Base-by-base conservation (phyloP, 2,329 filamentous ascomycete genomes). In the Diplodia intermedia region DNA sequence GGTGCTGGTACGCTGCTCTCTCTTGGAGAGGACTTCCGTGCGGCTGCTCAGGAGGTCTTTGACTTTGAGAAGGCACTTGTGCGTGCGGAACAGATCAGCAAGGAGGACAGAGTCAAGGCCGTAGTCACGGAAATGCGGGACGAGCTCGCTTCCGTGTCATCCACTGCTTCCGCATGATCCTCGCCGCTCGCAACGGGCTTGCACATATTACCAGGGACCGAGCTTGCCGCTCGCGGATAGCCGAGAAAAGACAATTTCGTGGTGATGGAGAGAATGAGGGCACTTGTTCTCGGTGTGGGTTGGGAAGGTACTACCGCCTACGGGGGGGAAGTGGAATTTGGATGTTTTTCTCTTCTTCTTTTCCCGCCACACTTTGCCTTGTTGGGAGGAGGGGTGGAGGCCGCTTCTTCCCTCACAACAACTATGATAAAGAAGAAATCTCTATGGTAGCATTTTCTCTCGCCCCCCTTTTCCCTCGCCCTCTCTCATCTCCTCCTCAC, bases 1-100 rank as follows among this genome's bases (percentile, higher is more conserved):
- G 92, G 92, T 0, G 80, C 94, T 0, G 96, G 95, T 0, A 99
- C 94, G 1, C 77, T 96, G 69, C 78, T 93, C 29, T 84, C 83
- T 6, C 81, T 91, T 15, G 84, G 88, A n/a, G 81, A 82, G 7
- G 85, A 89, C 66, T 85, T 90, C 69, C 86, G 83, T 71, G 81
- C 82, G 72, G 85, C 86, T 47, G 85, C 86, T 66, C 84, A 84
- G 77, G 85, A 88, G 71, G 80, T 89, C 52, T 83, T 86, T 78
- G 81, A 85, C 66, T 74, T 89, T 65, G 76, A 83, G 60, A 77
- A 75, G 71, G 79, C 83, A 60, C 75, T 89, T 69, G 73, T 77
- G 47, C 79, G 77, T 63, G 81, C 86, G 5, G 82, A 85, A 67
- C 78, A 78, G 38, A 85, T 83, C 69, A 84, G 86, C 29, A 86